phyloP scores from a whole-genome alignment of 352 stramenopile species.

The Phytopythium boreale region DNA sequence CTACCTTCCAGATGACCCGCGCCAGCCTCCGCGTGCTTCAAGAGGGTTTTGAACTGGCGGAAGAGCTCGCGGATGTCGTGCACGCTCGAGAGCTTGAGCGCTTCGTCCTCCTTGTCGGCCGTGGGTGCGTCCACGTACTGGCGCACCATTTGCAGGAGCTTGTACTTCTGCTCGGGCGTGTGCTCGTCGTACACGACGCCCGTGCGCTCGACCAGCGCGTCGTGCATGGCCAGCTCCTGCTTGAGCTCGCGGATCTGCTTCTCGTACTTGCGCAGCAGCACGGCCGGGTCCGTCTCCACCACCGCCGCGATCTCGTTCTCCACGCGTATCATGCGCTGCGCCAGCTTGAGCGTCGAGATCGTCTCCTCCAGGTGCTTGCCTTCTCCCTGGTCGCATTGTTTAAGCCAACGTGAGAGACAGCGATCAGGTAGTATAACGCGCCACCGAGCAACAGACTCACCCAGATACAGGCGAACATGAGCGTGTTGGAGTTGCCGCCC shows the following conservation, averaged over 20 bases:
- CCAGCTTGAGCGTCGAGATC: conserved; percentile 91
- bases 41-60: conserved; percentile 88
- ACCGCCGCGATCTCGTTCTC: conserved; percentile 88
- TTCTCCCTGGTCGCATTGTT: conserved; percentile 63
- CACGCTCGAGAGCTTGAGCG: conserved; percentile 77
- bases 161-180: conserved; percentile 88
- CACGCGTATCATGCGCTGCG: conserved; percentile 92
- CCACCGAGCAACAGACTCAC: conserved; percentile 6
- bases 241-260: conserved; percentile 91
- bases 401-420: too few relatives aligned
- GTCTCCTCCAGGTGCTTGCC: conserved; percentile 91
- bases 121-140: conserved; percentile 74
- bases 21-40: conserved; percentile 56
- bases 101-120: conserved; percentile 68
- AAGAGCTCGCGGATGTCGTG: conserved; percentile 92
- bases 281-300: conserved; percentile 82
- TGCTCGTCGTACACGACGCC: conserved; percentile 88
- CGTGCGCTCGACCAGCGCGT: conserved; percentile 88
- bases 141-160: conserved; percentile 65
- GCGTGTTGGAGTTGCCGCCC: conserved; percentile 94
- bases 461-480: conserved; percentile 95
- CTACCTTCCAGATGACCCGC: conserved; percentile 7
- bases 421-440: background rate
- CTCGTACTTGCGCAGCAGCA: conserved; percentile 89
- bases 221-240: conserved; percentile 93